Percentiles rank a stretch among this genome's conserved stretches.
Evolutionary conservation across 768 basidiomycete species (phyloP).

Genomic region (Paxillus involutus): DNA sequence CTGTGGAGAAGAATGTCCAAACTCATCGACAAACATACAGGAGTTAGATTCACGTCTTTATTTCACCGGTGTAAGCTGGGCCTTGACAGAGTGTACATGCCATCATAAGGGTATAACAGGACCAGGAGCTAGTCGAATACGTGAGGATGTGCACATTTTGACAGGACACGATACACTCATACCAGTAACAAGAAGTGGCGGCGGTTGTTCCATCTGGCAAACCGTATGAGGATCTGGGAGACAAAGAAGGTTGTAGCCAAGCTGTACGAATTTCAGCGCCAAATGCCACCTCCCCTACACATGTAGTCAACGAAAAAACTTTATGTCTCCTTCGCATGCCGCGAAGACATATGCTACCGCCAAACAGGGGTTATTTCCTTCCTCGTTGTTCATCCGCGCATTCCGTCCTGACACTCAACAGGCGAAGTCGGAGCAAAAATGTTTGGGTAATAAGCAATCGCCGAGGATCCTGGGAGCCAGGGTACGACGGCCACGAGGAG

Average conservation of each 20-base stretch:
- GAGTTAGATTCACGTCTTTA: constrained; percentile 25
- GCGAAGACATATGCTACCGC: constrained; percentile 30
- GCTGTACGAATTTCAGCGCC: constrained; percentile 5
- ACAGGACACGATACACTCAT: neutral
- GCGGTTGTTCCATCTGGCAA: constrained; percentile 21
- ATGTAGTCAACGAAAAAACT: neutral
- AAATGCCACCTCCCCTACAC: constrained; percentile 20
- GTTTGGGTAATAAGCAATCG: constrained; percentile 8
- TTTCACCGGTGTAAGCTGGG: constrained; percentile 6
- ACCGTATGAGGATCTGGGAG: constrained; percentile 15
- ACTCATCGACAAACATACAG: neutral
- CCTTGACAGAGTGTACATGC: constrained; percentile 53
- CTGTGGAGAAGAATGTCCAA: constrained; percentile 7
- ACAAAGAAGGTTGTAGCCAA: constrained; percentile 26
- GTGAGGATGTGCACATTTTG: neutral
- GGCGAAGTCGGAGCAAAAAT: constrained; percentile 7
- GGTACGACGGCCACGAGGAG: neutral
- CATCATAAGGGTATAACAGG: constrained; percentile 53
- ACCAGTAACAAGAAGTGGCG: constrained; percentile 32
- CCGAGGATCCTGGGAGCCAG: constrained; percentile 1
- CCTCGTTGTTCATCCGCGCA: constrained; percentile 26
- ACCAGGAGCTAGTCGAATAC: constrained; percentile 45
- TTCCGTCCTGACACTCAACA: constrained; percentile 16
- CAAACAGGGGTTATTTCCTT: constrained; percentile 19
- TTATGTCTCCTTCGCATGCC: constrained; percentile 15